Percentiles rank a stretch among this genome's conserved stretches.
Evolutionary conservation across 257 asterid genomes (phyloP).

Genomic region (Striga asiatica): DNA sequence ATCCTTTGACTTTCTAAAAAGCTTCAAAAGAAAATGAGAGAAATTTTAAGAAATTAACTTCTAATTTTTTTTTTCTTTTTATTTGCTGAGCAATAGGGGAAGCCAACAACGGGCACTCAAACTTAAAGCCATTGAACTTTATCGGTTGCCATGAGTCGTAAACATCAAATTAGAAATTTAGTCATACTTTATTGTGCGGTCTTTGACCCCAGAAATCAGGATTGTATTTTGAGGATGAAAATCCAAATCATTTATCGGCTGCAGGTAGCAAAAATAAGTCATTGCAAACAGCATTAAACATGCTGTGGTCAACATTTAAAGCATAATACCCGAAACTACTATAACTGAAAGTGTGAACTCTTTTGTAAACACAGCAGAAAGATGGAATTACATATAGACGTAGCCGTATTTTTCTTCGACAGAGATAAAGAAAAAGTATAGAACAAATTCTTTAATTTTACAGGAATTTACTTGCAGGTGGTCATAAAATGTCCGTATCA

Average conservation of each 20-base stretch:
- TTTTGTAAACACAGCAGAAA: conserved; percentile 6
- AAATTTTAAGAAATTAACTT: not conserved
- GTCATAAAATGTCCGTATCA: conserved; percentile 58
- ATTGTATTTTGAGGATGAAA: conserved; percentile 79
- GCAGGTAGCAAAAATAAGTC: conserved; percentile 28
- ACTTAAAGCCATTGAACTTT: not conserved
- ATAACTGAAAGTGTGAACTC: not conserved
- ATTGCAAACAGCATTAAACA: conserved; percentile 15
- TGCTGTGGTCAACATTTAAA: conserved; percentile 4
- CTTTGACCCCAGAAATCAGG: conserved; percentile 82
- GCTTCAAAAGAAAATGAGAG: not conserved
- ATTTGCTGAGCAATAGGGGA: not conserved
- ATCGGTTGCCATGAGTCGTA: not conserved
- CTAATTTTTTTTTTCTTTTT: not conserved
- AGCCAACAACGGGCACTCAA: conserved; percentile 9
- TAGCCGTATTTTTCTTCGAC: not conserved
- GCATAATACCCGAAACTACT: not conserved
- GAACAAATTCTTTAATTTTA: conserved; percentile 8
- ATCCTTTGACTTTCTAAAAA: not conserved
- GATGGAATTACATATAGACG: conserved; percentile 1
- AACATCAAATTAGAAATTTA: conserved; percentile 15
- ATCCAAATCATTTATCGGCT: conserved; percentile 87
- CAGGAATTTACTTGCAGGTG: conserved; percentile 51
- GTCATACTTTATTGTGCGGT: conserved; percentile 76
- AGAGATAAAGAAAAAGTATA: not conserved